Evolutionary conservation across 75 land plant species (phyloP), one percentile per base, ranked within the genome.

Genomic region (Larix kaempferi): DNA sequence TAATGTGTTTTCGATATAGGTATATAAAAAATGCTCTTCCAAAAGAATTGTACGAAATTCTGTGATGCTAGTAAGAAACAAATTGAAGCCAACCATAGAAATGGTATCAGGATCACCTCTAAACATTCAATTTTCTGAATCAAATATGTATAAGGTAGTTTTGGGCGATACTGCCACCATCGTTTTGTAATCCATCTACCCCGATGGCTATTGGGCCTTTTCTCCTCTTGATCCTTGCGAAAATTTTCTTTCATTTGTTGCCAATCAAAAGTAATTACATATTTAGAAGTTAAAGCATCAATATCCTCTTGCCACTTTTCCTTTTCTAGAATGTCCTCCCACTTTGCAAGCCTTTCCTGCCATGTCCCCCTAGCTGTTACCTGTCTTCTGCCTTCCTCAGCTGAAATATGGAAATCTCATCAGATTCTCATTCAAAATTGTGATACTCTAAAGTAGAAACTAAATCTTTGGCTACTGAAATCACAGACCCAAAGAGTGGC

Each of bases 91-190:
- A 6, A 35, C 5, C 19, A 6, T 19, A 49, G 52, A 49, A 49
- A 74, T 29, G 22, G 57, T 11, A 39, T 15, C 27, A 78, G n/a
- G 17, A 29, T 69, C 78, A 94, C 99, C 95, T 97, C 95, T 64
- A 91, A 83, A 72, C 56, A 74, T 80, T 94, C 92, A 41, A 97
- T 88, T 79, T 97, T 97, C 12, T 83, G 63, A 75, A 97, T 86
- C 71, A 97, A 92, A 82, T 91, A 92, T 13, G 87, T 89, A 73
- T 97, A 97, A 19, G 99, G 99, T 59, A 97, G 79, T 73, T 92
- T 97, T 81, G 99, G 99, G 69, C 98, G 89, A 78, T 92, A 94
- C 29, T 84, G 90, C 99, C 99, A 97, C 99, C 99, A 97, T 78
- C 93, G 89, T 76, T 89, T 95, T 29, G 98, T 75, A 56, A 94